Percentiles rank a stretch among this genome's conserved stretches.
phyloP scores from a whole-genome alignment of 768 basidiomycete species.

The Crepidotus variabilis region DNA sequence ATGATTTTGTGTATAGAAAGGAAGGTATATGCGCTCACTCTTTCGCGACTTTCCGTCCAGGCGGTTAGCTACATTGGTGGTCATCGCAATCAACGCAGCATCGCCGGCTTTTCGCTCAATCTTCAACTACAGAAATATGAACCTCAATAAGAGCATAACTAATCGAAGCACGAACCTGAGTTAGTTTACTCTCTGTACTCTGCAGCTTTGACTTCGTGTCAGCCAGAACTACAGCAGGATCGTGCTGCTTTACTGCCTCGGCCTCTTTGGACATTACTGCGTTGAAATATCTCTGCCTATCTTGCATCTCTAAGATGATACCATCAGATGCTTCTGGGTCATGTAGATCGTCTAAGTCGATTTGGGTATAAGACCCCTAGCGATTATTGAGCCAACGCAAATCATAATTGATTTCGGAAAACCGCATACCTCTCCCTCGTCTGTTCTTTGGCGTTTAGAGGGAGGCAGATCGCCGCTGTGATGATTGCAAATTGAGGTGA shows the following conservation, averaged over 20 bases:
- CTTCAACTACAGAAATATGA: slow-evolving; percentile 43
- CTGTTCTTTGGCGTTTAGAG: slow-evolving; percentile 56
- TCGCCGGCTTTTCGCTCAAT: slow-evolving; percentile 68
- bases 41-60: slow-evolving; percentile 63
- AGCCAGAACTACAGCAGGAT: slow-evolving; percentile 43
- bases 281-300: slow-evolving; percentile 80
- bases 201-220: slow-evolving; percentile 44
- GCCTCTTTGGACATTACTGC: slow-evolving; percentile 42
- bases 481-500: slow-evolving; percentile 1
- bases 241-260: slow-evolving; percentile 38
- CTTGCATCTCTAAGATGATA: slow-evolving; percentile 84
- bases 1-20: neutral
- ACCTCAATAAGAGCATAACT: neutral
- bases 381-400: slow-evolving; percentile 4
- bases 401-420: neutral
- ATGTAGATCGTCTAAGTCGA: slow-evolving; percentile 85
- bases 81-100: slow-evolving; percentile 69
- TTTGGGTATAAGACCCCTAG: slow-evolving; percentile 44
- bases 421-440: slow-evolving; percentile 35
- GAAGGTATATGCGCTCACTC: slow-evolving; percentile 36
- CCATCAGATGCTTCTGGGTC: slow-evolving; percentile 62
- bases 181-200: slow-evolving; percentile 56
- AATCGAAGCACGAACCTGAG: slow-evolving; percentile 39
- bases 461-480: slow-evolving; percentile 52
- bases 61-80: slow-evolving; percentile 71